Evolutionary conservation across 2,329 filamentous ascomycete genomes (phyloP).

Genomic region (Metarhizium album): DNA sequence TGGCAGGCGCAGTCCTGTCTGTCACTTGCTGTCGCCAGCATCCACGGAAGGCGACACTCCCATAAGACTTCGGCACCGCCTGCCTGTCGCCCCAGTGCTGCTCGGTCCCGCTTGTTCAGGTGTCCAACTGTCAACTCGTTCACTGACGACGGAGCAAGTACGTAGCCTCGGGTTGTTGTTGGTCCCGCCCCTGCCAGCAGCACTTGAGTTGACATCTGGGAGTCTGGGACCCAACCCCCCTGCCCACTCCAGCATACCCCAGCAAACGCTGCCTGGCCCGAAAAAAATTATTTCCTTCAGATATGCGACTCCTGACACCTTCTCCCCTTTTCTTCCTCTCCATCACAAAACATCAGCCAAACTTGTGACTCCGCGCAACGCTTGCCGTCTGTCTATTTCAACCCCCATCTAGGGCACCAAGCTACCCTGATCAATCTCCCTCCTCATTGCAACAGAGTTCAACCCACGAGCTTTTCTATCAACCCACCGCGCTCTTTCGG

Average conservation of each 20-base stretch:
- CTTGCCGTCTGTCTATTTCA: conserved; percentile 33
- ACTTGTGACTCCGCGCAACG: conserved; percentile 37
- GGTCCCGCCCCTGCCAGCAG: no score
- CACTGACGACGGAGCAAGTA: no score
- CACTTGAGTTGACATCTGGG: no score
- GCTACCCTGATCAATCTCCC: conserved; percentile 60
- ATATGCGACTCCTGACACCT: conserved; percentile 19
- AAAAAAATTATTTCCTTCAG: conserved; percentile 32
- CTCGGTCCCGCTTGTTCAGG: conserved; percentile 1
- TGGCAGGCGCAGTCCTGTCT: neutral
- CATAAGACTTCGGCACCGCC: neutral
- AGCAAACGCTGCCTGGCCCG: conserved; percentile 10
- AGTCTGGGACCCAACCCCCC: no score
- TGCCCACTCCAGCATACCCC: conserved; percentile 5
- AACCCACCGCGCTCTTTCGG: conserved; percentile 23
- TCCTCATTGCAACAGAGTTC: conserved; percentile 64
- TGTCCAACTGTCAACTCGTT: no score
- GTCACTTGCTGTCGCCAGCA: no score
- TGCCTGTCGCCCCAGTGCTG: neutral
- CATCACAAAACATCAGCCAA: conserved; percentile 34
- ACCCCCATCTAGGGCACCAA: conserved; percentile 69
- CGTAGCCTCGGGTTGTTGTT: no score
- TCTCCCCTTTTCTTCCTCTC: conserved; percentile 21
- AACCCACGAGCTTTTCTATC: conserved; percentile 30
- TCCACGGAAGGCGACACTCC: no score